Percentiles rank a stretch among this genome's conserved stretches.
These are phyloP conservation scores for Mortierella sp. DNA, from an alignment of 371 early-diverging fungal genomes.

Conservation along the genomic window DNA sequence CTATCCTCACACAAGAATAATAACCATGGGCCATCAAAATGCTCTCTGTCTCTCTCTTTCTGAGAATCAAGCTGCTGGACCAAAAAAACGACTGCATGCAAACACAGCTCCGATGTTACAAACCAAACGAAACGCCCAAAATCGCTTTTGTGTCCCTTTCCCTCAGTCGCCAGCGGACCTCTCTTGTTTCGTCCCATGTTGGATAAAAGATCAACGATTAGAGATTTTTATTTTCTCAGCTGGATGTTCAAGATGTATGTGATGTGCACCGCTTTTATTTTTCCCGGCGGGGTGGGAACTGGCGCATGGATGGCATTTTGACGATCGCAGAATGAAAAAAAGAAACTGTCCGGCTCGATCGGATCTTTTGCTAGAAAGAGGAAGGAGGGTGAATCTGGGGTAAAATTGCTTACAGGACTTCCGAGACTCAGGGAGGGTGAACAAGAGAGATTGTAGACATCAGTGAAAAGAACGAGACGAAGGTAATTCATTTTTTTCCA, in stretches of 20 bases:
- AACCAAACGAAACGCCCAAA: too few relatives aligned
- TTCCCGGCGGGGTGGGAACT: neutral
- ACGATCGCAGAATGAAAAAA: neutral
- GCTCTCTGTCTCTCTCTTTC: too few relatives aligned
- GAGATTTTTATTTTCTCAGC: conserved; percentile 7
- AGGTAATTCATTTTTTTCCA: too few relatives aligned
- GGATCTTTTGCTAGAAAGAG: neutral
- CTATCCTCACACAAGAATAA: too few relatives aligned
- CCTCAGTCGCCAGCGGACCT: neutral
- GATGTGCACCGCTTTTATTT: neutral
- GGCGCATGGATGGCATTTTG: neutral
- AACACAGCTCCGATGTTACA: too few relatives aligned
- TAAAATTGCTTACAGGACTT: neutral
- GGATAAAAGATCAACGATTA: neutral
- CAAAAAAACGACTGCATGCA: too few relatives aligned
- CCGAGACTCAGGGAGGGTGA: neutral
- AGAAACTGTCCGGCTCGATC: neutral
- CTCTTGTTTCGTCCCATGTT: neutral
- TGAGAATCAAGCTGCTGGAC: too few relatives aligned
- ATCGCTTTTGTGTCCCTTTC: neutral
- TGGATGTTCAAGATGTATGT: neutral
- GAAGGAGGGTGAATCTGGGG: neutral
- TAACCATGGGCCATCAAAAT: too few relatives aligned
- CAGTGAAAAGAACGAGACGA: neutral
- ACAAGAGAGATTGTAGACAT: neutral